A percentile compares a stretch with the other conserved stretches of the same genome.
Evolutionary conservation across 176 grass and related monocot species (phyloP).

Genomic region (Aegilops bicornis): DNA sequence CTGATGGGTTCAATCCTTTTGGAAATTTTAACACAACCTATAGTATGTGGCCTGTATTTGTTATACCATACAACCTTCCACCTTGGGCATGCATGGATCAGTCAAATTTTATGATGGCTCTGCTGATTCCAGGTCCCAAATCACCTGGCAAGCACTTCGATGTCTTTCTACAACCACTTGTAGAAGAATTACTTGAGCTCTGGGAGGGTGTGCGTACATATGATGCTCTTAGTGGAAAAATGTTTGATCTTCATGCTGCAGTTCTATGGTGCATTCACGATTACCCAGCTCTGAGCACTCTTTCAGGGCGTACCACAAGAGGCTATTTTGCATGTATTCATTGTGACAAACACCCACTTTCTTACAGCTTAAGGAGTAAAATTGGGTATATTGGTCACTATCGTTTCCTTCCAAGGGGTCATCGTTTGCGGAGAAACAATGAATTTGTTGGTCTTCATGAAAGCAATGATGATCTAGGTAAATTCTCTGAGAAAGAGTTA

Average conservation of each 20-base stretch:
- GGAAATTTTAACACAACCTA: neutral
- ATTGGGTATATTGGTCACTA: constrained; percentile 29
- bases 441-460: neutral
- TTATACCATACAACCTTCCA: neutral
- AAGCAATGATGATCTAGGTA: neutral
- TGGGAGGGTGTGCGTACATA: neutral
- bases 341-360: constrained; percentile 19
- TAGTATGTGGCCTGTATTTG: neutral
- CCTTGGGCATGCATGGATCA: neutral
- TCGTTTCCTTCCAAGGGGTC: neutral
- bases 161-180: neutral
- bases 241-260: neutral
- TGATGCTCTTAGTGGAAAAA: neutral
- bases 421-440: neutral
- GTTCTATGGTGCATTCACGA: constrained; percentile 1
- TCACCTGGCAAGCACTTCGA: neutral
- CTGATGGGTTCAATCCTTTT: neutral
- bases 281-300: neutral
- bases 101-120: neutral
- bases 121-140: neutral
- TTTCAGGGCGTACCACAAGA: constrained; percentile 20
- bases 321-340: constrained; percentile 5
- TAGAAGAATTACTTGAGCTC: neutral
- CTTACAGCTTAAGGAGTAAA: neutral
- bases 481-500: neutral